phyloP scores from a whole-genome alignment of 768 basidiomycete species.

The Tricholoma saponaceum region DNA sequence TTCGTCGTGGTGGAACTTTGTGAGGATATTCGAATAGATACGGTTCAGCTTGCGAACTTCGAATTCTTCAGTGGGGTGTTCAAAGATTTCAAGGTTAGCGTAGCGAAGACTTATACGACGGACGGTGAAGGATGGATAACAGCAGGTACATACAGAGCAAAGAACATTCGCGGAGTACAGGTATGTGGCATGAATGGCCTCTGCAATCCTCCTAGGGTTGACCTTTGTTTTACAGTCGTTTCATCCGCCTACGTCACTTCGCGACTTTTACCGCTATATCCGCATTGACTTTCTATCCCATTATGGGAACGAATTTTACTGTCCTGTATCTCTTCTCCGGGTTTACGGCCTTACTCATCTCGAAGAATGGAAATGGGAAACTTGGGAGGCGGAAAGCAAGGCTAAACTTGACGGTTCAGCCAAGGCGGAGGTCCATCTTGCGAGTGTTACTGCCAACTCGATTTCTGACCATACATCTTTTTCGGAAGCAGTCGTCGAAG shows the following conservation, averaged over 20 bases:
- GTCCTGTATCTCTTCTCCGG: conserved; percentile 87
- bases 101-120: conserved; percentile 73
- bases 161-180: conserved; percentile 90
- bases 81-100: conserved; percentile 85
- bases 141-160: conserved; percentile 79
- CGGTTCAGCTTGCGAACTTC: conserved; percentile 92
- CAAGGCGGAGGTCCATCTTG: conserved; percentile 18
- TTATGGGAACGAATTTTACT: conserved; percentile 95
- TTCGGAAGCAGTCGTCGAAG: background rate
- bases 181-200: conserved; percentile 36
- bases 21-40: conserved; percentile 96
- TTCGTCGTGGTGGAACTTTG: conserved; percentile 95
- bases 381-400: conserved; percentile 70
- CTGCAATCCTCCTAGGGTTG: background rate
- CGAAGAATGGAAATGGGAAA: conserved; percentile 93
- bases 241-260: conserved; percentile 66
- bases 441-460: background rate
- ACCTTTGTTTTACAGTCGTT: conserved; percentile 50
- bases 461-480: background rate
- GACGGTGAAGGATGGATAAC: conserved; percentile 61
- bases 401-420: conserved; percentile 36
- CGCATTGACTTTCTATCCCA: conserved; percentile 92
- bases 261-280: conserved; percentile 90
- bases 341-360: conserved; percentile 96
- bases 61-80: conserved; percentile 98